Evolutionary conservation across 73 alveolate species (phyloP).

Genomic region (Uronychia setigera): DNA sequence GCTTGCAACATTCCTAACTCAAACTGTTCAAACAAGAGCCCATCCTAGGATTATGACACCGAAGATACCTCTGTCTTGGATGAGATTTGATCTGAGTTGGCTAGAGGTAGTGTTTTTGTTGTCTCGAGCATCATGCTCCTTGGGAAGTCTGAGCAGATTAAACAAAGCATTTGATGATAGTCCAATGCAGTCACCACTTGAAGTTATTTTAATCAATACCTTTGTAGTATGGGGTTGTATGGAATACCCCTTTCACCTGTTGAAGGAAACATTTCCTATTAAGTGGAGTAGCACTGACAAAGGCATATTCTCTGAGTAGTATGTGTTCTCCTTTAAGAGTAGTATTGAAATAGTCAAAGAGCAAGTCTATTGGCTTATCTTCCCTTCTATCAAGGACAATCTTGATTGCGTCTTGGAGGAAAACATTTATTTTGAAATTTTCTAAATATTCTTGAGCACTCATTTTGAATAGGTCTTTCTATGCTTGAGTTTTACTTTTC

Average conservation of each 20-base stretch:
- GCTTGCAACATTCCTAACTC: constrained; percentile 58
- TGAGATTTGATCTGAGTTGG: constrained; percentile 40
- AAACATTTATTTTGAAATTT: constrained; percentile 52
- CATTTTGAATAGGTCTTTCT: constrained; percentile 57
- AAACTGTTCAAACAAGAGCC: constrained; percentile 59
- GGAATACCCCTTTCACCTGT: constrained; percentile 69
- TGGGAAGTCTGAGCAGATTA: constrained; percentile 81
- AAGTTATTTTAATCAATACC: not conserved
- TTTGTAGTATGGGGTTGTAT: constrained; percentile 70
- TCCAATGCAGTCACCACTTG: constrained; percentile 68
- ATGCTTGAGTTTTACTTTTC: constrained; percentile 22
- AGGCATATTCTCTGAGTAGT: constrained; percentile 70
- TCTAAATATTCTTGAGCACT: constrained; percentile 76
- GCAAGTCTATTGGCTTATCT: constrained; percentile 71
- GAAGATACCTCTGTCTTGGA: constrained; percentile 44
- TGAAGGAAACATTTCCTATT: constrained; percentile 74
- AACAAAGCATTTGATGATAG: constrained; percentile 72
- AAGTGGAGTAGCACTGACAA: constrained; percentile 72
- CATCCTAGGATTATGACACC: constrained; percentile 60
- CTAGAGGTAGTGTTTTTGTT: constrained; percentile 45
- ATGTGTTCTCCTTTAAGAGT: constrained; percentile 82
- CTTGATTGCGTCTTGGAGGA: constrained; percentile 74
- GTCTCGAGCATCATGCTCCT: constrained; percentile 67
- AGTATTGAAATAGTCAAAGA: constrained; percentile 59
- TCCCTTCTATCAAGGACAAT: constrained; percentile 75